A percentile compares a stretch with the other conserved stretches of the same genome.
Evolutionary conservation across 2,329 filamentous ascomycete species (phyloP).

Genomic region (Nothophaeocryptopus gaeumannii): DNA sequence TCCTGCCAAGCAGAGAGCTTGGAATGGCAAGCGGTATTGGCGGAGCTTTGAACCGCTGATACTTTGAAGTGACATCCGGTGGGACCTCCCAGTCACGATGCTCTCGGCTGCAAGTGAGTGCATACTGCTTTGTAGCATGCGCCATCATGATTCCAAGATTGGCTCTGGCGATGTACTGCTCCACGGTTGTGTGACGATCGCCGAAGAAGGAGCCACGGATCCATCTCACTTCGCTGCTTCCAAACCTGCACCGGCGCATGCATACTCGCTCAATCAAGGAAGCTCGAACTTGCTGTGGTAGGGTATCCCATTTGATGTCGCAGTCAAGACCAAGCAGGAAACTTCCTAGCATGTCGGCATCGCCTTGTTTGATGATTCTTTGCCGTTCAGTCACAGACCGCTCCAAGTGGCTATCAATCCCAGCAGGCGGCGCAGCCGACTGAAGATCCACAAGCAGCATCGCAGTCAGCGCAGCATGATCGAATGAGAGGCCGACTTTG

Average conservation of each 20-base stretch:
- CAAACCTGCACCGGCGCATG: neutral
- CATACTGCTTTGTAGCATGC: constrained; percentile 2
- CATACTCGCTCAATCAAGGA: constrained; percentile 39
- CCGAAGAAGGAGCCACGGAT: constrained; percentile 1
- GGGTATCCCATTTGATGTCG: constrained; percentile 52
- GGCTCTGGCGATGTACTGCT: constrained; percentile 3
- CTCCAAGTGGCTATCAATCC: constrained; percentile 1
- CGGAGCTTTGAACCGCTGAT: neutral
- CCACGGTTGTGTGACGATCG: constrained; percentile 1
- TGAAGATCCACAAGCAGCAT: neutral
- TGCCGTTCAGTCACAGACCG: neutral
- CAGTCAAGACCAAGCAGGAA: constrained; percentile 46
- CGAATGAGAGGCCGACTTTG: constrained; percentile 1
- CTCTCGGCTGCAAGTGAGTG: constrained; percentile 1
- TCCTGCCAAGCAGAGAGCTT: constrained; percentile 1
- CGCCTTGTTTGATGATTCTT: neutral
- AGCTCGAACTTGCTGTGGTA: constrained; percentile 48
- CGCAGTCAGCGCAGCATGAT: constrained; percentile 4
- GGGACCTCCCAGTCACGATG: neutral
- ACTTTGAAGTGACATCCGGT: constrained; percentile 1
- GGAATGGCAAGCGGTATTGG: constrained; percentile 4
- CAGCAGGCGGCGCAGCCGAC: neutral
- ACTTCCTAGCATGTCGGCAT: constrained; percentile 39
- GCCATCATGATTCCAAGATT: constrained; percentile 1
- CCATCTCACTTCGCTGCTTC: neutral